Evolutionary conservation across 1,139 yeast genomes (phyloP).

Genomic region (Scheffersomyces segobiensis): DNA sequence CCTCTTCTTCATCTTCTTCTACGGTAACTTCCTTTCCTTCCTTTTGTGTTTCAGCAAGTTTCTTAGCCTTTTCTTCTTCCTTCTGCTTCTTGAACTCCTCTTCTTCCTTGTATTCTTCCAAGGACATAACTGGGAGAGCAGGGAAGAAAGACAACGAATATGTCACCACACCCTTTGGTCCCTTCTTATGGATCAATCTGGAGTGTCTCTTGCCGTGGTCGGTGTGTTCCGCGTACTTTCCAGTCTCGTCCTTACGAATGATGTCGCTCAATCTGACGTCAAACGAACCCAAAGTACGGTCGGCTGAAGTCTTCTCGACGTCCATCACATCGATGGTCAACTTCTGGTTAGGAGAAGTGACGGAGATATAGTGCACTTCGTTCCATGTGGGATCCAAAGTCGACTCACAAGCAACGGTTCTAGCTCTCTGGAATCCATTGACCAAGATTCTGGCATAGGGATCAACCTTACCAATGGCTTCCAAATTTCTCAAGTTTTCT

Average conservation of each 20-base stretch:
- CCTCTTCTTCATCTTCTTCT: conserved; percentile 38
- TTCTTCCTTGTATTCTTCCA: conserved; percentile 64
- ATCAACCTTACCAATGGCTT: conserved; percentile 85
- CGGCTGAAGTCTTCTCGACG: conserved; percentile 71
- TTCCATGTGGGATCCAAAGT: conserved; percentile 84
- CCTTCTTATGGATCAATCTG: conserved; percentile 66
- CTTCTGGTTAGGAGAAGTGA: conserved; percentile 79
- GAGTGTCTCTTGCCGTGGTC: conserved; percentile 60
- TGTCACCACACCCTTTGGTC: conserved; percentile 76
- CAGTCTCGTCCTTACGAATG: conserved; percentile 66
- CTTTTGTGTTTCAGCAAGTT: conserved; percentile 11
- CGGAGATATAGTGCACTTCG: conserved; percentile 76
- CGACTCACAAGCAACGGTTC: conserved; percentile 72
- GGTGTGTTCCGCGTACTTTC: conserved; percentile 61
- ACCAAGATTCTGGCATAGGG: conserved; percentile 84
- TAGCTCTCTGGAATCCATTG: conserved; percentile 72
- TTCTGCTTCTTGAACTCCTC: conserved; percentile 38
- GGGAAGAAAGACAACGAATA: conserved; percentile 85
- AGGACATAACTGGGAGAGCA: conserved; percentile 69
- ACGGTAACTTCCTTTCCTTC: conserved; percentile 34
- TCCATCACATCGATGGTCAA: conserved; percentile 90
- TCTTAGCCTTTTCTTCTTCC: conserved; percentile 28
- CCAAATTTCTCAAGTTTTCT: conserved; percentile 75
- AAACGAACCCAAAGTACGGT: conserved; percentile 84
- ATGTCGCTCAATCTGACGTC: conserved; percentile 67